Evolutionary conservation across 2,329 filamentous ascomycete genomes (phyloP).

Genomic region (Neofusicoccum kwambonambiense): DNA sequence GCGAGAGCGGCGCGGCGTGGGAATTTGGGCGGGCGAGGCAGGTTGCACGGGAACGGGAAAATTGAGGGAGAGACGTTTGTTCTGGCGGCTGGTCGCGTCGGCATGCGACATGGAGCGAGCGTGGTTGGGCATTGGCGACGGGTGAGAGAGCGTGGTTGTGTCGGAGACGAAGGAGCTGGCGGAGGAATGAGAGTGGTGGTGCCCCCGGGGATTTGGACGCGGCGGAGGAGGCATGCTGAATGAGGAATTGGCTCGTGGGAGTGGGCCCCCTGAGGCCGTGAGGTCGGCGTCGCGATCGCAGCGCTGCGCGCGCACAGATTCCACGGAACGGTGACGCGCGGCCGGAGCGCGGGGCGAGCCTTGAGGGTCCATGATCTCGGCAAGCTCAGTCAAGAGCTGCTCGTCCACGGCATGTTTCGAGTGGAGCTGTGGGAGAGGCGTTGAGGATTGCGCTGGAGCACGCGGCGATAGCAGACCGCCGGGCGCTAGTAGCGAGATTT

Average conservation of each 20-base stretch:
- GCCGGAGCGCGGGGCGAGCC: background rate
- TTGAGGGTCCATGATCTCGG: slow-evolving; percentile 5
- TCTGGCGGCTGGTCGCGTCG: slow-evolving; percentile 32
- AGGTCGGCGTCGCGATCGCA: background rate
- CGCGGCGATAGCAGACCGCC: slow-evolving; percentile 4
- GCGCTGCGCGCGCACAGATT: background rate
- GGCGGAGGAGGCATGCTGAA: slow-evolving; percentile 7
- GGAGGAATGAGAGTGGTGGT: slow-evolving; percentile 14
- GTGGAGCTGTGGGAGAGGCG: background rate
- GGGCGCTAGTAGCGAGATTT: slow-evolving; percentile 6
- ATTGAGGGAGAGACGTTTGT: slow-evolving; percentile 49
- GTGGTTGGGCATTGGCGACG: slow-evolving; percentile 25
- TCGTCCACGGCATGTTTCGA: slow-evolving; percentile 7
- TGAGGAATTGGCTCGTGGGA: slow-evolving; percentile 9
- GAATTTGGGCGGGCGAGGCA: slow-evolving; percentile 29
- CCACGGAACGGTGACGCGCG: slow-evolving; percentile 11
- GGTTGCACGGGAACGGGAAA: slow-evolving; percentile 44
- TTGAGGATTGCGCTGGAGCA: background rate
- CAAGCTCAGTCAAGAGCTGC: background rate
- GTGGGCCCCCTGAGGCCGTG: slow-evolving; percentile 12
- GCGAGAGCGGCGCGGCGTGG: slow-evolving; percentile 34
- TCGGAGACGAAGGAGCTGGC: slow-evolving; percentile 7
- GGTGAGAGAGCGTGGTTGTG: slow-evolving; percentile 22
- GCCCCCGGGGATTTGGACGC: slow-evolving; percentile 9
- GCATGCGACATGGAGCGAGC: slow-evolving; percentile 35